Evolutionary conservation across 169 alveolate genomes (phyloP), one percentile per base, ranked within the genome.

Genomic region (Plasmodium knowlesi): DNA sequence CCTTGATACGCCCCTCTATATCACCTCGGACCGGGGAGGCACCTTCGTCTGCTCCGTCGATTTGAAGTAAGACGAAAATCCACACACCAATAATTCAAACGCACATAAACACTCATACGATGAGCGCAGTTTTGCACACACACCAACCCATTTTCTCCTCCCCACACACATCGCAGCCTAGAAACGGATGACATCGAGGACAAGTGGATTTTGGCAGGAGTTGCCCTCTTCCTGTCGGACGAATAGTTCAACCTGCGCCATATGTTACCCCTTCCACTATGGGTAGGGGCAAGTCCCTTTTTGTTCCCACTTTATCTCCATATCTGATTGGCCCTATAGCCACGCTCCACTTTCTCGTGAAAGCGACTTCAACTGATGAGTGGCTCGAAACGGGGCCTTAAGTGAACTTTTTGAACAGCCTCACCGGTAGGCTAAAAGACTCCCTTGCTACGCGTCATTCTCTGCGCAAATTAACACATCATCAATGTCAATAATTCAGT

Each of bases 191-290:
- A 96, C 54, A 82, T 54, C 57, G 94, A 86, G 74, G 94, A 92
- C 43, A 95, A 95, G 50, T 98, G 99, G 99, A 96, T 98, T 32
- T 97, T 98, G 57, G 98, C 99, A 72, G 99, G 99, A 71, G 99
- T 97, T 79, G 98, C 99, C 61, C 96, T 98, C 82, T 95, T 98
- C 34, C 96, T 97, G 96, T 96, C 98, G 84, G 98, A 98, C 46
- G 99, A 98, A 79, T 98, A 95, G 70, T 16, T 46, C 46, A 8
- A 2, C 25, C 10, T 46, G 43, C 73, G 70, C 72, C 25, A 39
- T 25, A 25, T 34, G 14, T 9, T 14, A 8, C 54, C 54, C 57
- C 39, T 46, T n/a, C 19, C 76, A 39, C 37, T 16, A 67, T 22
- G n/a, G 76, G 39, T 19, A 16, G 61, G 22, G 61, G 61, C 61